phyloP scores from a whole-genome alignment of 495 filamentous ascomycete genomes.

The Hypoxylon trugodes region DNA sequence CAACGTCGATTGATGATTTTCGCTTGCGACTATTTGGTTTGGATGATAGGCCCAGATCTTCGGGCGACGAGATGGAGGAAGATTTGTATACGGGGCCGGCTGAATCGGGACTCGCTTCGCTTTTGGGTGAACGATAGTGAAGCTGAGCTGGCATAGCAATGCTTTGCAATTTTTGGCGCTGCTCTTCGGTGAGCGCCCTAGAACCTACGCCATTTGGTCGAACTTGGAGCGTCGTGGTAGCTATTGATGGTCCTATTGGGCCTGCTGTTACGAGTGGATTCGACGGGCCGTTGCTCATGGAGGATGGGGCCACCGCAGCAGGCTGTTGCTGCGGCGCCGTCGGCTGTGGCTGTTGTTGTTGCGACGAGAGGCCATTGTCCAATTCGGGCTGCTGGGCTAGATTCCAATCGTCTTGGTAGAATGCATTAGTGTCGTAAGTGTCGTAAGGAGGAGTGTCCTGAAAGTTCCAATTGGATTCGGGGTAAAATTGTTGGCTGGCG shows the following conservation, averaged over 20 bases:
- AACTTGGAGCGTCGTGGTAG: constrained; percentile 23
- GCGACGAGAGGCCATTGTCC: constrained; percentile 33
- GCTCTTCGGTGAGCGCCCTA: constrained; percentile 53
- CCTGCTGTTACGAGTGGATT: constrained; percentile 30
- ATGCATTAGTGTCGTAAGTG: constrained; percentile 43
- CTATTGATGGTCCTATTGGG: constrained; percentile 13
- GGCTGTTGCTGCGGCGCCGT: constrained; percentile 26
- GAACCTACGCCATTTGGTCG: constrained; percentile 24
- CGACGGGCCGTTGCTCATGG: constrained; percentile 21
- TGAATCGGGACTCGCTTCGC: constrained; percentile 59
- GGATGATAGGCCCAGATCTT: constrained; percentile 49
- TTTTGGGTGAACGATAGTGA: constrained; percentile 62
- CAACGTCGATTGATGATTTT: constrained; percentile 66
- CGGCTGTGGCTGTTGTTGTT: constrained; percentile 22
- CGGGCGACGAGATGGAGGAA: constrained; percentile 57
- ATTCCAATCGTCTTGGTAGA: constrained; percentile 46
- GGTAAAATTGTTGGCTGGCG: constrained; percentile 46
- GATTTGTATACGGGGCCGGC: constrained; percentile 51
- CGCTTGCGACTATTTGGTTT: constrained; percentile 66
- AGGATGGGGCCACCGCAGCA: constrained; percentile 27
- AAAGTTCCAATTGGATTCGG: constrained; percentile 51
- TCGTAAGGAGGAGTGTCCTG: constrained; percentile 58
- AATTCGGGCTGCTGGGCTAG: constrained; percentile 37
- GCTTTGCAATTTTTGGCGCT: constrained; percentile 60
- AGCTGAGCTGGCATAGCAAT: constrained; percentile 66